phyloP scores from a whole-genome alignment of 1,284 basidiomycete species.

The Phlebopus sp. region DNA sequence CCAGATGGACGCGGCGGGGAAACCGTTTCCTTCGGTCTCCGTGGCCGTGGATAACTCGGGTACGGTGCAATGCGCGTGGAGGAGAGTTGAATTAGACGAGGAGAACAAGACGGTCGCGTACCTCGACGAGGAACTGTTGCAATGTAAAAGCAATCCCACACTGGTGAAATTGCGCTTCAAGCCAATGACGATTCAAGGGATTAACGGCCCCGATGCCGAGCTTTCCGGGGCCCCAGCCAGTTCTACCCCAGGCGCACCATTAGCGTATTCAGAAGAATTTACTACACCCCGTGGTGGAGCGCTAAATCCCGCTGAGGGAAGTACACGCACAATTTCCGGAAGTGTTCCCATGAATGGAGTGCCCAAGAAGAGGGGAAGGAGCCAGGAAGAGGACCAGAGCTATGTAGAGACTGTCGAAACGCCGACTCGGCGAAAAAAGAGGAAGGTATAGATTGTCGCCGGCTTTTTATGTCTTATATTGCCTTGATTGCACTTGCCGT shows the following conservation, averaged over 20 bases:
- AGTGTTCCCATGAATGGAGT: neutral
- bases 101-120: neutral
- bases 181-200: neutral
- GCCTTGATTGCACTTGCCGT: too few relatives aligned
- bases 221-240: too few relatives aligned
- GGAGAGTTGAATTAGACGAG: neutral
- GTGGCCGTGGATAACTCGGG: slow-evolving; percentile 2
- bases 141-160: neutral
- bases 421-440: neutral
- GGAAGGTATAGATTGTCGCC: neutral
- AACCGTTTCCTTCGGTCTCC: neutral
- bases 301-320: neutral
- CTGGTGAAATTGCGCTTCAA: neutral
- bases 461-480: neutral
- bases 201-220: too few relatives aligned
- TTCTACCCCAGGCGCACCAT: too few relatives aligned
- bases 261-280: too few relatives aligned
- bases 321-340: neutral
- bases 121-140: neutral
- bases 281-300: neutral
- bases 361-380: neutral
- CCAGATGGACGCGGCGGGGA: neutral
- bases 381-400: neutral
- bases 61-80: neutral
- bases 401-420: neutral